Conservation (phyloP, 345 rosid genomes). For the Abelmoschus esculentus region DNA sequence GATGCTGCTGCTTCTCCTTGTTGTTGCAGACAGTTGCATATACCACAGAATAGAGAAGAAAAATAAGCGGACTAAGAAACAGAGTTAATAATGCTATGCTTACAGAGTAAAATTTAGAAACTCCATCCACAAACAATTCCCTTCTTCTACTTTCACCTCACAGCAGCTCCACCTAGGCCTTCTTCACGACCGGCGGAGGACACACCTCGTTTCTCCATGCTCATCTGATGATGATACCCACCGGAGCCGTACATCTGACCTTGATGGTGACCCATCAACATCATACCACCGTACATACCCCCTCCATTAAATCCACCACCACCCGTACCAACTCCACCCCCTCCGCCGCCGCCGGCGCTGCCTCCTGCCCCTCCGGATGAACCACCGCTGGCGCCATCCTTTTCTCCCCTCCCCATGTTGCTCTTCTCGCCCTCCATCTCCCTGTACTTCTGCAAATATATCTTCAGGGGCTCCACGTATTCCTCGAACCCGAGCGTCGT, state of each 20-base stretch:
- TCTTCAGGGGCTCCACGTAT: slow-evolving; percentile 59
- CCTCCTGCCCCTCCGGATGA: slow-evolving; percentile 26
- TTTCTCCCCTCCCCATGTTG: slow-evolving; percentile 33
- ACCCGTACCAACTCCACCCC: slow-evolving; percentile 15
- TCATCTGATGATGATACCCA: slow-evolving; percentile 34
- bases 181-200: too few species aligned
- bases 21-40: slow-evolving; percentile 3
- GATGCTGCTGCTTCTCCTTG: not conserved
- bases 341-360: slow-evolving; percentile 11
- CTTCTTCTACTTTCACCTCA: too few species aligned
- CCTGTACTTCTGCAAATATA: slow-evolving; percentile 59
- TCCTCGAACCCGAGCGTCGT: slow-evolving; percentile 69
- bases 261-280: slow-evolving; percentile 41
- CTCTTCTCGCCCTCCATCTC: slow-evolving; percentile 65
- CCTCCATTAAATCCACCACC: slow-evolving; percentile 35
- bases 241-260: slow-evolving; percentile 46
- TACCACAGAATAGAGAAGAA: not conserved
- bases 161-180: too few species aligned
- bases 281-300: slow-evolving; percentile 48
- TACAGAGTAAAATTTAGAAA: not conserved
- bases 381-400: slow-evolving; percentile 29
- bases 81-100: not conserved
- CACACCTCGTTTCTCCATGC: not conserved
- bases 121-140: not conserved
- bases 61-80: not conserved